Evolutionary conservation across 78 protist genomes (phyloP), one percentile per base, ranked within the genome.

Genomic region (Speleostelium caveatum): DNA sequence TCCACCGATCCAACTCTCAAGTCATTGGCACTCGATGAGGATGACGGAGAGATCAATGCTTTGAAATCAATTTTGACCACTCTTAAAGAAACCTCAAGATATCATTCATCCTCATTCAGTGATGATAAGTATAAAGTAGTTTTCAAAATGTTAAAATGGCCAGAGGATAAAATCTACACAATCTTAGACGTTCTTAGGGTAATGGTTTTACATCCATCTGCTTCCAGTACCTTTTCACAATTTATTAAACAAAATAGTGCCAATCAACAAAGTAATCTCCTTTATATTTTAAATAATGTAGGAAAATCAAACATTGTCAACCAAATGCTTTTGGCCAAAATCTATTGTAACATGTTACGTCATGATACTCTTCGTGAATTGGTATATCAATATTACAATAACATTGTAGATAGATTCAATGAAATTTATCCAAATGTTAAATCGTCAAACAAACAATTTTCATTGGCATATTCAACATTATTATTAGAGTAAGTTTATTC

Each of bases 21-120:
- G 32, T 21, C 28, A 24, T 1, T 60, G 10, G 45, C 72, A 26
- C 56, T 86, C 39, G 68, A 74, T 12, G 35, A 69, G 2, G 92
- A 86, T 26, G 94, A 88, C 0, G 51, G 42, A 16, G 94, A 88
- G 41, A 35, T 58, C 17, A 8, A 33, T 8, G 1, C 42, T 3
- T 24, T 87, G 2, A 56, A 75, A 28, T 14, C 22, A 14, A 51
- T 87, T 49, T 21, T 86, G 10, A 17, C 76, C 33, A 75, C 68
- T 16, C 53, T 75, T 6, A 78, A 69, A 30, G 87, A 88, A 38
- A 88, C 94, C 17, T 75, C 87, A 19, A 53, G 94, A 51, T 88
- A 88, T 67, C 94, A 88, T 51, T 67, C 86, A 2, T 56, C 86
- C 0, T 61, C 76, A 33, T 88, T 88, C 33, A 49, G 42, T 41